Conservation (phyloP, 2,329 filamentous ascomycete genomes). For the Trichoderma guizhouense region DNA sequence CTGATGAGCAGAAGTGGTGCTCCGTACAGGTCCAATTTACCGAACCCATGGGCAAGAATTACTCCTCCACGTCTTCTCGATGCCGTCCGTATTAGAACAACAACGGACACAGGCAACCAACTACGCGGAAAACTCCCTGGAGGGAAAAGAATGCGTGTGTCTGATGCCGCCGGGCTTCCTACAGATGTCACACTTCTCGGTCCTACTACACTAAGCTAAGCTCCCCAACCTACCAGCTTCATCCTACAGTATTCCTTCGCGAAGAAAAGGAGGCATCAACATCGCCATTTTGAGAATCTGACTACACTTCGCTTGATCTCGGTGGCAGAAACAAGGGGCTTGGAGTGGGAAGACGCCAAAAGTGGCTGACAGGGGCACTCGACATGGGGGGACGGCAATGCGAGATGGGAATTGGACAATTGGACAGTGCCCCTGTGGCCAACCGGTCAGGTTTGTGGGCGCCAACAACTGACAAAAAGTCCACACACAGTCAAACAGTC, state of each 20-base stretch:
- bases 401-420: conserved; percentile 15
- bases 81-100: background rate
- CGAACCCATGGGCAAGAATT: background rate
- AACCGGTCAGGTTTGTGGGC: conserved; percentile 2
- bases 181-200: background rate
- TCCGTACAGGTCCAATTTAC: background rate
- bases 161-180: background rate
- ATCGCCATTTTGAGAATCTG: conserved; percentile 3
- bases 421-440: background rate
- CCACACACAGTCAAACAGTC: background rate
- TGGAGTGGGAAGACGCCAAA: conserved; percentile 4
- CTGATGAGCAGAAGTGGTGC: background rate
- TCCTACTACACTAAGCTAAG: background rate
- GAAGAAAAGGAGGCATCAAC: background rate
- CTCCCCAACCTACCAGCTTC: background rate
- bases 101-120: background rate
- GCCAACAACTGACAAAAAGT: conserved; percentile 8
- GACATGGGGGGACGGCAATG: conserved; percentile 3
- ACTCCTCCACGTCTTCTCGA: background rate
- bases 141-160: background rate
- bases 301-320: background rate
- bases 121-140: background rate
- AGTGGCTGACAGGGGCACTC: conserved; percentile 6
- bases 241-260: background rate
- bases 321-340: background rate